phyloP scores from a whole-genome alignment of 2,329 filamentous ascomycete species.

The Neofusicoccum ribis region DNA sequence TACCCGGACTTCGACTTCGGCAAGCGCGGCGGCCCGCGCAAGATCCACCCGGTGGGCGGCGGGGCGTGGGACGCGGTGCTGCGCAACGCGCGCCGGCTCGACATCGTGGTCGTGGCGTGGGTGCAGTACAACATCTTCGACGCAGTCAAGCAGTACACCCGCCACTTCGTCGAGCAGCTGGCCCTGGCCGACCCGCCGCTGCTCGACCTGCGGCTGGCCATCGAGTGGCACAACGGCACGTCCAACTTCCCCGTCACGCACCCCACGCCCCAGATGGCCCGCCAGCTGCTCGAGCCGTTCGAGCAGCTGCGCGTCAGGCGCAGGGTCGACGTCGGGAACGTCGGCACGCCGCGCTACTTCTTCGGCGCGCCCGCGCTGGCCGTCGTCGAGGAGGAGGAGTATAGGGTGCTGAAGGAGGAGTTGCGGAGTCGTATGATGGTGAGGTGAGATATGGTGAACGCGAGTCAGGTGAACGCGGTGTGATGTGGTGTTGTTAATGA shows the following conservation, averaged over 20 bases:
- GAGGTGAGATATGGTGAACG: not conserved
- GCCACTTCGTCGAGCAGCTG: not conserved
- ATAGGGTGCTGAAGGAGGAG: slow-evolving; percentile 7
- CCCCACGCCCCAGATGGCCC: not conserved
- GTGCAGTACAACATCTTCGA: slow-evolving; percentile 8
- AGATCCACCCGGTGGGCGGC: not conserved
- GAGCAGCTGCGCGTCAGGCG: not conserved
- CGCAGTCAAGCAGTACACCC: not conserved
- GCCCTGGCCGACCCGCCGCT: not conserved
- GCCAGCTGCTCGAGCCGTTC: slow-evolving; percentile 10
- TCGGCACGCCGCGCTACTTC: slow-evolving; percentile 10
- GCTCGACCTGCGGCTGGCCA: not conserved
- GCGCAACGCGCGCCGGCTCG: not conserved
- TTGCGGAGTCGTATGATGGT: not conserved
- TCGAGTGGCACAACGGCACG: slow-evolving; percentile 19
- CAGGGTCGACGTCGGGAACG: not conserved
- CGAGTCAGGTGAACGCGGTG: too few relatives aligned
- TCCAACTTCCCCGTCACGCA: slow-evolving; percentile 2
- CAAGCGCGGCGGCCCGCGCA: slow-evolving; percentile 11
- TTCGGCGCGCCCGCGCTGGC: slow-evolving; percentile 2
- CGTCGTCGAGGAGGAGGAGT: not conserved
- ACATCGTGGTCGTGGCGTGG: slow-evolving; percentile 5
- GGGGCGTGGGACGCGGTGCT: not conserved
- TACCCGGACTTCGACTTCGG: slow-evolving; percentile 15
- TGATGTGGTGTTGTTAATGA: too few relatives aligned